A percentile compares a stretch with the other conserved stretches of the same genome.
phyloP scores from a whole-genome alignment of 805 yeast genomes.

The Candida vartiovaarae region DNA sequence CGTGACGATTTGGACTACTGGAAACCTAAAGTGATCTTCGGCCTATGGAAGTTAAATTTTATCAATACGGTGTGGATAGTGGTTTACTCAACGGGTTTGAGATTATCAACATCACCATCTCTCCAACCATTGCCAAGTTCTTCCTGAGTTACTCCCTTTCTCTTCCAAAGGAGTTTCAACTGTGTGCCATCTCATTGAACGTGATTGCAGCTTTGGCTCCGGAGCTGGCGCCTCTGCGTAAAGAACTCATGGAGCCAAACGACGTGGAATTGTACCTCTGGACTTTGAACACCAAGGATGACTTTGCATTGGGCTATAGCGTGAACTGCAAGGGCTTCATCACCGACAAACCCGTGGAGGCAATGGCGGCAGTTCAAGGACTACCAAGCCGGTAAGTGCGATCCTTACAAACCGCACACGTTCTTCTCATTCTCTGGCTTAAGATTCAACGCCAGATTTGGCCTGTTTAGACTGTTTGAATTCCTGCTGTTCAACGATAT shows the following conservation, averaged over 20 bases:
- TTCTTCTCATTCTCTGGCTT: conserved; percentile 6
- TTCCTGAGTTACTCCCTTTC: conserved; percentile 31
- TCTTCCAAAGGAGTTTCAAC: conserved; percentile 35
- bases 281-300: conserved; percentile 40
- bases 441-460: conserved; percentile 1
- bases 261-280: conserved; percentile 38
- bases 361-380: conserved; percentile 8
- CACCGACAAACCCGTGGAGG: conserved; percentile 32
- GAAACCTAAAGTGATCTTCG: conserved; percentile 40
- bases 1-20: conserved; percentile 36
- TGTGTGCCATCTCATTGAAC: conserved; percentile 48
- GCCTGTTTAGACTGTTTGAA: conserved; percentile 18
- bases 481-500: conserved; percentile 11
- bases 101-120: conserved; percentile 29
- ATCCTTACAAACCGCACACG: conserved; percentile 3
- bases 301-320: conserved; percentile 30
- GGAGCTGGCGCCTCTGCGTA: conserved; percentile 24
- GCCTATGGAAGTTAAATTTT: conserved; percentile 47
- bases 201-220: conserved; percentile 39
- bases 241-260: conserved; percentile 24
- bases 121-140: conserved; percentile 26
- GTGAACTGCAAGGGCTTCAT: conserved; percentile 33
- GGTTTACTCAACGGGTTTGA: conserved; percentile 30
- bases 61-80: conserved; percentile 32
- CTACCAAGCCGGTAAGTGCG: conserved; percentile 3